Base-by-base conservation (phyloP, 1,284 basidiomycete species). In the Ustilago tritici region DNA sequence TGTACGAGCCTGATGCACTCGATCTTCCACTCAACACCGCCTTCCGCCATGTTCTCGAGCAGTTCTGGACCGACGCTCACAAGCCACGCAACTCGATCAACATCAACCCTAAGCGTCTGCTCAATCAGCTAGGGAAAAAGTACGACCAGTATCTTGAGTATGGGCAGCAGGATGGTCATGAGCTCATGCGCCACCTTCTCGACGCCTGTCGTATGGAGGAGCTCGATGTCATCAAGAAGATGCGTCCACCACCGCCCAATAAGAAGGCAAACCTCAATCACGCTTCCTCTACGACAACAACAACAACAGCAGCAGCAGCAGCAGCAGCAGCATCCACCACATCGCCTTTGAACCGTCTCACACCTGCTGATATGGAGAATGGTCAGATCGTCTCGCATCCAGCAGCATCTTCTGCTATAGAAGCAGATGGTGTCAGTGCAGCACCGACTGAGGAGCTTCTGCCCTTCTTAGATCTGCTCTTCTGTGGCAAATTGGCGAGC, bases 171-270 rank as follows among this genome's bases (percentile, higher is more conserved):
- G 95, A 98, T 82, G 94, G 95, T 6, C 95, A 98, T 84, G 95
- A 97, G 87, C 92, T 96, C 76, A 88, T 97, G 53, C 89, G 93
- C 43, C 94, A 95, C 75, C 88, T 97, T 65, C 88, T 97, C 53
- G 95, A 97, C 85, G 92, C 92, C n/a, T 93, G 95, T 89, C 90
- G 93, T 57, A 95, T 95, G 93, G 95, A 98, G 85, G 95, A 98
- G 86, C 88, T 92, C 69, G 95, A 98, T 85, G 88, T 93, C 56
- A 93, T 94, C 87, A 94, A 93, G 86, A 90, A 91, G 78, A 89
- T 92, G 53, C 91, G 89, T 79, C 92, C 88, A 11, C 88, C 15
- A 87, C 88, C 15, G 84, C 85, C 40, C 77, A 59, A 81, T 84
- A 59, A 89, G 62, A 79, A 68, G 38, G 23, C 75, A 34, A 70